Evolutionary conservation across 2,329 filamentous ascomycete species (phyloP).

Genomic region (Diaporthe sp.): DNA sequence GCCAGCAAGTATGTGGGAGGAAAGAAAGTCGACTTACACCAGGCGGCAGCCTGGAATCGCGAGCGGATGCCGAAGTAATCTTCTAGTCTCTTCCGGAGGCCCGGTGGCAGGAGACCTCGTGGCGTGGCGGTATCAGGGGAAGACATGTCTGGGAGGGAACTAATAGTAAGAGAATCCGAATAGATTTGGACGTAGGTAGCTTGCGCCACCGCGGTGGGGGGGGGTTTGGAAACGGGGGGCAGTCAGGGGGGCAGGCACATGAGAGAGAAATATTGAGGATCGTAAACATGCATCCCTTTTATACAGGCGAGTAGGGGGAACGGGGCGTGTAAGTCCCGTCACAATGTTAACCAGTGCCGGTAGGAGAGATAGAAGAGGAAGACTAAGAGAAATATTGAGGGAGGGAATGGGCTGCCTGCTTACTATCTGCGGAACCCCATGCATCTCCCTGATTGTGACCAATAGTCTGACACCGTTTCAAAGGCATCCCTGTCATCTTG

Average conservation of each 20-base stretch:
- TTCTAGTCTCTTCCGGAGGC: slow-evolving; percentile 2
- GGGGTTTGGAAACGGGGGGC: not conserved
- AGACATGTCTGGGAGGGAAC: slow-evolving; percentile 9
- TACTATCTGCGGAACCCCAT: not conserved
- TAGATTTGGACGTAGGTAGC: not conserved
- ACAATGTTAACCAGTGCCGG: slow-evolving; percentile 25
- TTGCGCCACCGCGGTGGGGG: not conserved
- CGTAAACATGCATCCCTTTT: not conserved
- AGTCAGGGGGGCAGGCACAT: not conserved
- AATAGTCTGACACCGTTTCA: slow-evolving; percentile 36
- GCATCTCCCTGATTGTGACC: slow-evolving; percentile 18
- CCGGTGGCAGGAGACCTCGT: not conserved
- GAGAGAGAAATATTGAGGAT: not conserved
- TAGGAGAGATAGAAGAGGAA: not conserved
- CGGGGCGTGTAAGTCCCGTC: slow-evolving; percentile 4
- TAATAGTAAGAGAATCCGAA: not conserved
- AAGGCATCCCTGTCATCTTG: slow-evolving; percentile 11
- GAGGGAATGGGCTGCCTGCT: slow-evolving; percentile 12
- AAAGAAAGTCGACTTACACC: not conserved
- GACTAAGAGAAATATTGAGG: not conserved
- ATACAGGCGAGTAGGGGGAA: not conserved
- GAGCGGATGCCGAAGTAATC: not conserved
- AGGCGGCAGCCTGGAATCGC: not conserved
- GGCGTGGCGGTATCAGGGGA: not conserved
- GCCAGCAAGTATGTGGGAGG: not conserved